Conservation (phyloP, 2,329 filamentous ascomycete species). For the Verticillium klebahnii region DNA sequence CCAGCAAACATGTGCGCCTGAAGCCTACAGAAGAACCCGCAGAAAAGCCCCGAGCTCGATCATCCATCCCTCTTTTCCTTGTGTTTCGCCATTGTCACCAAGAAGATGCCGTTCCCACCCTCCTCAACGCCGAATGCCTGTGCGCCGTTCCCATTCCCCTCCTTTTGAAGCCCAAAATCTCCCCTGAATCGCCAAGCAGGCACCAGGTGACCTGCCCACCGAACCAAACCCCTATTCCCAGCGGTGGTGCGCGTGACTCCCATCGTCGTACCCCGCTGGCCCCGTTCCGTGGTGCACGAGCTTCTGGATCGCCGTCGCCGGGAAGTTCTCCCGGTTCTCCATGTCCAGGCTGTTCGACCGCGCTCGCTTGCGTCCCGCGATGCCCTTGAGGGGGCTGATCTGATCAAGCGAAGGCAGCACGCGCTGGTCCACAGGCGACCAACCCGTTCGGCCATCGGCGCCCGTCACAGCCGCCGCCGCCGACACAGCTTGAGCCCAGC, state of each 20-base stretch:
- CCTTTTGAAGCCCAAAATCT: not conserved
- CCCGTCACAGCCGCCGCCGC: slow-evolving; percentile 24
- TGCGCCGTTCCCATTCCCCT: not conserved
- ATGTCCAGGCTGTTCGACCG: slow-evolving; percentile 14
- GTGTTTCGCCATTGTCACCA: not conserved
- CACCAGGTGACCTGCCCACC: not conserved
- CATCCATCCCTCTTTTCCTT: not conserved
- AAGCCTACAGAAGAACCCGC: not conserved
- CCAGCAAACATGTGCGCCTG: not conserved
- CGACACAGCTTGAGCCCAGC: slow-evolving; percentile 26
- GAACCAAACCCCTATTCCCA: slow-evolving; percentile 7
- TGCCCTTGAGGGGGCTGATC: slow-evolving; percentile 12
- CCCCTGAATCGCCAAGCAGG: not conserved
- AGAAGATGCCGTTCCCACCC: not conserved
- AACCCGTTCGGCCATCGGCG: slow-evolving; percentile 10
- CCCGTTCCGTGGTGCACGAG: slow-evolving; percentile 11
- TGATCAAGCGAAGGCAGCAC: slow-evolving; percentile 11
- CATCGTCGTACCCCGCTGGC: slow-evolving; percentile 10
- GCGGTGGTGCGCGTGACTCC: slow-evolving; percentile 10
- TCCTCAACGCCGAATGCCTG: not conserved
- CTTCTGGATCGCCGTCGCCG: slow-evolving; percentile 13
- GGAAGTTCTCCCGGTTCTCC: slow-evolving; percentile 14
- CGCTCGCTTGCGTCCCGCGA: slow-evolving; percentile 10
- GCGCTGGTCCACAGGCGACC: slow-evolving; percentile 11
- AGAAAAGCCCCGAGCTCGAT: not conserved